Conservation (phyloP, 805 yeast species). For the Pichia ethanolica region DNA sequence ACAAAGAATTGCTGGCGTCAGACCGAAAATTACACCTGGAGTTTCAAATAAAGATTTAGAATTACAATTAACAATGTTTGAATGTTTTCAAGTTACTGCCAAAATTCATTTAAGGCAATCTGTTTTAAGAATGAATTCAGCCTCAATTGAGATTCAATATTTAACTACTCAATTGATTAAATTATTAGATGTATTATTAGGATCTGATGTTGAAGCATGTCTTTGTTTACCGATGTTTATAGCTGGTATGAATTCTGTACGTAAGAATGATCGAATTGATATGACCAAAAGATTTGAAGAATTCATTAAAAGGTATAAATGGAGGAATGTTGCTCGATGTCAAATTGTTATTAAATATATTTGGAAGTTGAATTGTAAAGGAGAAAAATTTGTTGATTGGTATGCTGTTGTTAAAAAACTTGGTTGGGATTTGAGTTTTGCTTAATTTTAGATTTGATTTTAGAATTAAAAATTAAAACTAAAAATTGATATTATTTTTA, state of each 20-base stretch:
- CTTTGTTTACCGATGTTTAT: conserved; percentile 72
- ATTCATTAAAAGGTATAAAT: conserved; percentile 56
- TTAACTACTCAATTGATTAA: conserved; percentile 46
- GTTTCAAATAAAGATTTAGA: conserved; percentile 44
- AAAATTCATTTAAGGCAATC: conserved; percentile 62
- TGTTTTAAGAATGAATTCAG: conserved; percentile 50
- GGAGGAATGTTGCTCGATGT: conserved; percentile 50
- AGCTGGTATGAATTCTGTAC: conserved; percentile 62
- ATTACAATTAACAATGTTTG: conserved; percentile 62
- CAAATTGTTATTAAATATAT: conserved; percentile 38
- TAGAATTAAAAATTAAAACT: conserved; percentile 12
- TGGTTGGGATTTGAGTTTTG: conserved; percentile 79
- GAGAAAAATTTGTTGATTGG: conserved; percentile 67
- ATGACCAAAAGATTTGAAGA: conserved; percentile 48
- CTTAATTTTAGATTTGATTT: conserved; percentile 21
- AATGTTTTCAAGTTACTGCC: conserved; percentile 62
- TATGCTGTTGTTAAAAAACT: conserved; percentile 52
- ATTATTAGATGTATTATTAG: conserved; percentile 55
- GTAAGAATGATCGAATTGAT: conserved; percentile 40
- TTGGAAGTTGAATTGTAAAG: conserved; percentile 43
- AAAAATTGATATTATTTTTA: not conserved
- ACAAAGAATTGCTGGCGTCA: conserved; percentile 38
- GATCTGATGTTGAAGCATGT: conserved; percentile 61
- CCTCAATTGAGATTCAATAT: conserved; percentile 56
- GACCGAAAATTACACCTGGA: conserved; percentile 44